phyloP scores from a whole-genome alignment of 805 yeast species.

The baker's yeast (Saccharomyces cerevisiae) region DNA sequence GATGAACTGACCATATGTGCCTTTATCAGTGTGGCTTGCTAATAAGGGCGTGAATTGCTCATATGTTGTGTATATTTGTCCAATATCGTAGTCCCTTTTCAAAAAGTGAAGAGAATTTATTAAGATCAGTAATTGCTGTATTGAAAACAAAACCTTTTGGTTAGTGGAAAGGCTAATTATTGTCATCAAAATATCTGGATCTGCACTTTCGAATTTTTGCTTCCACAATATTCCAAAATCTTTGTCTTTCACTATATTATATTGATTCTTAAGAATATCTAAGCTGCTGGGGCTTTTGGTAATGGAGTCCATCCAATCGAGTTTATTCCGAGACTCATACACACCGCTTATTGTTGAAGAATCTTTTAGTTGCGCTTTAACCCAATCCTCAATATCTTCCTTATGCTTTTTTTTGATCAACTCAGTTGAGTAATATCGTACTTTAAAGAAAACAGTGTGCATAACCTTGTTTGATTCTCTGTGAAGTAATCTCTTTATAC shows the following conservation, averaged over 20 bases:
- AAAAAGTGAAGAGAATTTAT: conserved; percentile 7
- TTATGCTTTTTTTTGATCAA: conserved; percentile 4
- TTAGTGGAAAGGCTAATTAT: conserved; percentile 7
- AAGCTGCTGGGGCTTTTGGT: conserved; percentile 3
- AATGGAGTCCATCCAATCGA: conserved; percentile 2
- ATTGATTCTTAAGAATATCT: conserved; percentile 1
- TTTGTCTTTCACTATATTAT: background rate
- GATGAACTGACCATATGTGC: conserved; percentile 7
- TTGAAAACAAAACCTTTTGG: conserved; percentile 10
- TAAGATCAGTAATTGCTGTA: conserved; percentile 13
- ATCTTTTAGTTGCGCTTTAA: conserved; percentile 8
- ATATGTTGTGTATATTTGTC: conserved; percentile 14
- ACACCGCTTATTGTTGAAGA: background rate
- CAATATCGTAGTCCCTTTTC: conserved; percentile 15
- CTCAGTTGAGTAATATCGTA: background rate
- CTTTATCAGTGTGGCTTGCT: background rate
- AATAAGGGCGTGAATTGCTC: conserved; percentile 4
- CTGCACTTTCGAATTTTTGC: conserved; percentile 11
- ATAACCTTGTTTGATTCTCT: background rate
- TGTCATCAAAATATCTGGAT: conserved; percentile 3
- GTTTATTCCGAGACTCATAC: background rate
- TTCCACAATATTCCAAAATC: conserved; percentile 12
- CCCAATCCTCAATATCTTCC: conserved; percentile 13
- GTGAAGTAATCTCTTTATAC: background rate
- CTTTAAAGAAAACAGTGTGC: background rate